These are phyloP conservation scores for Claviceps humidiphila DNA, from an alignment of 2,329 filamentous ascomycete genomes.

Conservation along the genomic window DNA sequence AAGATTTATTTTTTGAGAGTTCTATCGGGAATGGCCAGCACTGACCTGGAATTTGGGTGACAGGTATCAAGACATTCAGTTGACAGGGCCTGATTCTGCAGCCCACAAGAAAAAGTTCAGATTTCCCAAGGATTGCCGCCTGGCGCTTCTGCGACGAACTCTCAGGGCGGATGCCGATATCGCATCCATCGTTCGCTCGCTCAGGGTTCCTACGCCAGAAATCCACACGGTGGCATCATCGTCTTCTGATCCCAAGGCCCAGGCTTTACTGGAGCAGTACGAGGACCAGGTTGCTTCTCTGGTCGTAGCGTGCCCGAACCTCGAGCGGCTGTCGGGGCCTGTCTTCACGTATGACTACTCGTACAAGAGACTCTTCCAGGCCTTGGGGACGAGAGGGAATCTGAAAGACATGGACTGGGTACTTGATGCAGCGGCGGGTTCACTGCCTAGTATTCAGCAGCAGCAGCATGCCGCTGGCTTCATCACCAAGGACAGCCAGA, in stretches of 20 bases:
- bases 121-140: conserved; percentile 35
- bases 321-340: conserved; percentile 44
- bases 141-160: conserved; percentile 44
- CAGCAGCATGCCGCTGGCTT: conserved; percentile 16
- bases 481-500: conserved; percentile 12
- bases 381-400: conserved; percentile 41
- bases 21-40: background rate
- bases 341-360: conserved; percentile 41
- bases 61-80: conserved; percentile 44
- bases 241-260: conserved; percentile 11
- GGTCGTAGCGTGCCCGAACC: conserved; percentile 51
- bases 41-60: background rate
- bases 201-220: conserved; percentile 40
- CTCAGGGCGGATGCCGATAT: conserved; percentile 39
- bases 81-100: conserved; percentile 43
- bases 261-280: conserved; percentile 34
- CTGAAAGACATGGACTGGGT: conserved; percentile 49
- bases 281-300: conserved; percentile 45
- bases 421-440: conserved; percentile 24
- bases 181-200: conserved; percentile 39
- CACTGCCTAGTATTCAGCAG: background rate
- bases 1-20: too few relatives aligned
- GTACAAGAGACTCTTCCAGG: conserved; percentile 44
- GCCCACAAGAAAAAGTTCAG: conserved; percentile 46
- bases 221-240: conserved; percentile 19